These are phyloP conservation scores for Aspergillus nidulans DNA, from an alignment of 495 filamentous ascomycete genomes.

Conservation along the genomic window DNA sequence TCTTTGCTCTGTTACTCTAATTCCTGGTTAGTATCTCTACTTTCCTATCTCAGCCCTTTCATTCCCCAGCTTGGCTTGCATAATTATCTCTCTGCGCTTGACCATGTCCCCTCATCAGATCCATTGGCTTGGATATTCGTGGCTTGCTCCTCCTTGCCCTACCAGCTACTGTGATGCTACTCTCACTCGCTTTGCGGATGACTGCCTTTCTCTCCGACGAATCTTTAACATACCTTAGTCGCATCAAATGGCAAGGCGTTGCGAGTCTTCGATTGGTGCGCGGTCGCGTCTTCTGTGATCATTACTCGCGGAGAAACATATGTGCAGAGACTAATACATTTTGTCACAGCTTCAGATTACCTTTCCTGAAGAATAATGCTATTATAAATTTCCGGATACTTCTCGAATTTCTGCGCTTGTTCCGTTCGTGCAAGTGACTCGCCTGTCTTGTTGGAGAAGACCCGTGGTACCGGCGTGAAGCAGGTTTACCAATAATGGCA, in stretches of 20 bases:
- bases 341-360: constrained; percentile 15
- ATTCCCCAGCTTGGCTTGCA: background rate
- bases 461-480: background rate
- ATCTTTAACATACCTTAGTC: constrained; percentile 6
- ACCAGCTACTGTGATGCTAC: background rate
- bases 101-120: constrained; percentile 9
- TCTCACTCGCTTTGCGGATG: background rate
- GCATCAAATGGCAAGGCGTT: constrained; percentile 4
- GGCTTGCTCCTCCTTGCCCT: constrained; percentile 4
- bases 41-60: background rate
- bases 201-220: background rate
- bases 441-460: background rate
- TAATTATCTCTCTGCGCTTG: background rate
- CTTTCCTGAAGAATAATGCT: constrained; percentile 35
- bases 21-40: constrained; percentile 17
- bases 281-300: constrained; percentile 17
- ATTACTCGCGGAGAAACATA: background rate
- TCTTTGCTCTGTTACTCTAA: constrained; percentile 14
- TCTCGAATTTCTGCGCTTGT: constrained; percentile 2
- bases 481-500: constrained; percentile 27
- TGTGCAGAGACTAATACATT: constrained; percentile 17
- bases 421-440: constrained; percentile 18
- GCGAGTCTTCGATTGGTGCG: constrained; percentile 14
- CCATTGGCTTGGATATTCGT: constrained; percentile 1
- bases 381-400: constrained; percentile 18